A percentile compares a stretch with the other conserved stretches of the same genome.
phyloP scores from a whole-genome alignment of 257 asterid species.

The Cynanchum wilfordii region DNA sequence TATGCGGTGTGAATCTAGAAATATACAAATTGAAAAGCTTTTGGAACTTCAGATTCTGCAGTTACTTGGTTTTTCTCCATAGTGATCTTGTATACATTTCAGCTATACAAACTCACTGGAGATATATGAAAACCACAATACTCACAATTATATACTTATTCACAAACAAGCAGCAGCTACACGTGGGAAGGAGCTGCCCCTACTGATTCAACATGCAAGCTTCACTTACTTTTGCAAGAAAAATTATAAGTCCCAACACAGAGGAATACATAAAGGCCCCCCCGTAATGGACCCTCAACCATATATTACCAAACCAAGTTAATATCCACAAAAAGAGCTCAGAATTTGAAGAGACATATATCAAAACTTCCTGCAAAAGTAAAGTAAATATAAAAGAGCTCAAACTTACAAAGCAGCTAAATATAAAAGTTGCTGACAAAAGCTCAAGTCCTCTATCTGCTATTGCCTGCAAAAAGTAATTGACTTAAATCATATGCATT shows the following conservation, averaged over 20 bases:
- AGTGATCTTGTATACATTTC: background rate
- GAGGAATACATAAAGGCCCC: background rate
- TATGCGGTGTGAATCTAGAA: background rate
- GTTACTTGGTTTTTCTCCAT: background rate
- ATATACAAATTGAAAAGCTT: background rate
- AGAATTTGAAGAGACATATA: background rate
- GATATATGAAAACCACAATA: background rate
- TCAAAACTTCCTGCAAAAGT: background rate
- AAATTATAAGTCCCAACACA: background rate
- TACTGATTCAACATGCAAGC: background rate
- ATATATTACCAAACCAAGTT: background rate
- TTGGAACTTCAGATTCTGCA: background rate
- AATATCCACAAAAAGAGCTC: background rate
- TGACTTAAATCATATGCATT: background rate
- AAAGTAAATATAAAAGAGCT: background rate
- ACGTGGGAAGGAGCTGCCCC: background rate
- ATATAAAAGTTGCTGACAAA: conserved; percentile 59
- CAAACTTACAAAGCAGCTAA: conserved; percentile 66
- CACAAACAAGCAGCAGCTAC: background rate
- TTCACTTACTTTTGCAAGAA: background rate
- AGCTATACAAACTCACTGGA: background rate
- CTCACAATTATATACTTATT: background rate
- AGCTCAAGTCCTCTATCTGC: conserved; percentile 95
- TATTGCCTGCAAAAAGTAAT: conserved; percentile 62
- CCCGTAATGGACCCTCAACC: background rate